These are phyloP conservation scores for Fusarium miscanthi DNA, from an alignment of 2,329 filamentous ascomycete genomes.

Conservation along the genomic window DNA sequence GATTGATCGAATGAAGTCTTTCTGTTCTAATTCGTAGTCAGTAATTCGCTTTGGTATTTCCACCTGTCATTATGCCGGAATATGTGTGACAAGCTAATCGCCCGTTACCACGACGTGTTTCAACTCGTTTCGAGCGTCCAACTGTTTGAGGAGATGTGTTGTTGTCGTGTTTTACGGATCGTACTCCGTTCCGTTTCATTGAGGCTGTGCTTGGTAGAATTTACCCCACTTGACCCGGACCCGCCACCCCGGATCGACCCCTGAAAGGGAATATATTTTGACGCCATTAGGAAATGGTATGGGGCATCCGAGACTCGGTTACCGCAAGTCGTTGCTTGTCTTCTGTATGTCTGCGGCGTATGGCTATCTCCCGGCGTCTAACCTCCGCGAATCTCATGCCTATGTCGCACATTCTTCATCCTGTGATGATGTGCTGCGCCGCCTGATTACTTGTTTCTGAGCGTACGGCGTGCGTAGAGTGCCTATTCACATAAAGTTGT, in stretches of 20 bases:
- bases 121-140: neutral
- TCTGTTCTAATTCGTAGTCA: neutral
- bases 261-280: slow-evolving; percentile 21
- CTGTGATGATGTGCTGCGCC: slow-evolving; percentile 1
- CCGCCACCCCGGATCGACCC: slow-evolving; percentile 37
- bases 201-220: slow-evolving; percentile 29
- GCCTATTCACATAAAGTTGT: neutral
- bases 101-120: neutral
- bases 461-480: neutral
- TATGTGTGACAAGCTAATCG: neutral
- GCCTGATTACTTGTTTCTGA: neutral
- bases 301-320: neutral
- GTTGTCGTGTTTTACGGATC: neutral
- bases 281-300: slow-evolving; percentile 14
- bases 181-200: neutral
- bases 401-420: neutral
- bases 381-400: slow-evolving; percentile 6
- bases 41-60: neutral
- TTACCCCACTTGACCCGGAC: slow-evolving; percentile 15
- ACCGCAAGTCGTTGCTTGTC: neutral
- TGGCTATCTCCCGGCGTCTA: slow-evolving; percentile 11
- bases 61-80: neutral
- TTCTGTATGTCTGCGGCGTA: slow-evolving; percentile 1
- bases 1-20: slow-evolving; percentile 23
- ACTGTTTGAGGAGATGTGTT: neutral